phyloP scores from a whole-genome alignment of 352 stramenopile genomes.

The Phytophthora tentaculata region DNA sequence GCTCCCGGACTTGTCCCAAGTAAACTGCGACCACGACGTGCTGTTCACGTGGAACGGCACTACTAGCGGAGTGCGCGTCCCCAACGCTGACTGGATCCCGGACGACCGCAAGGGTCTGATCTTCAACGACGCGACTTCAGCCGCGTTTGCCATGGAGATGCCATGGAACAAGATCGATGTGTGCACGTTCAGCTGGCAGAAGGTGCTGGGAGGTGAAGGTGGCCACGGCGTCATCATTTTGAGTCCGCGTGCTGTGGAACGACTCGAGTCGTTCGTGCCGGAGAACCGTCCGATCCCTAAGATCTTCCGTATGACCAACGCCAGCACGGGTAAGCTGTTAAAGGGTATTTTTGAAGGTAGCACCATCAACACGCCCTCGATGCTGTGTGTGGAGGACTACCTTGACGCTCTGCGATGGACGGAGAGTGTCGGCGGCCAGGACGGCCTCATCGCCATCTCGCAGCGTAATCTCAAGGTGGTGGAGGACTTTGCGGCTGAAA shows the following conservation, averaged over 20 bases:
- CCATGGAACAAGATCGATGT: slow-evolving; percentile 99
- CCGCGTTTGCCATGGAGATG: slow-evolving; percentile 99
- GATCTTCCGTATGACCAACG: slow-evolving; percentile 98
- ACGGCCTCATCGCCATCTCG: slow-evolving; percentile 94
- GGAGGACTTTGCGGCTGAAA: slow-evolving; percentile 96
- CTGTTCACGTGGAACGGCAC: slow-evolving; percentile 99
- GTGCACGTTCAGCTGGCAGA: slow-evolving; percentile 99
- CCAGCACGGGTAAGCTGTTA: slow-evolving; percentile 94
- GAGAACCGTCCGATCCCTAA: slow-evolving; percentile 95
- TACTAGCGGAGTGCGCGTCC: slow-evolving; percentile 96
- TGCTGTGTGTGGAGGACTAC: slow-evolving; percentile 99
- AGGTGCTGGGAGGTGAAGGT: slow-evolving; percentile 98
- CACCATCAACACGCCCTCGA: slow-evolving; percentile 99
- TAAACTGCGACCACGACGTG: slow-evolving; percentile 96
- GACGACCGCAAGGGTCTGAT: slow-evolving; percentile 95
- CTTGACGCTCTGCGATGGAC: slow-evolving; percentile 97
- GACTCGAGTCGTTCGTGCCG: slow-evolving; percentile 94
- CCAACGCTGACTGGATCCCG: slow-evolving; percentile 96
- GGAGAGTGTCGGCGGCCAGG: slow-evolving; percentile 93
- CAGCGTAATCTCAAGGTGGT: slow-evolving; percentile 96
- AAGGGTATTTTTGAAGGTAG: slow-evolving; percentile 97
- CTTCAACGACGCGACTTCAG: slow-evolving; percentile 98
- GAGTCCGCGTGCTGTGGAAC: slow-evolving; percentile 95
- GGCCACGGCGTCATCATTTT: slow-evolving; percentile 98
- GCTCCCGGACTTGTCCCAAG: slow-evolving; percentile 94